Percentiles rank a stretch among this genome's conserved stretches.
Conservation (phyloP, 73 alveolate species). For the Diophrys appendiculata region DNA sequence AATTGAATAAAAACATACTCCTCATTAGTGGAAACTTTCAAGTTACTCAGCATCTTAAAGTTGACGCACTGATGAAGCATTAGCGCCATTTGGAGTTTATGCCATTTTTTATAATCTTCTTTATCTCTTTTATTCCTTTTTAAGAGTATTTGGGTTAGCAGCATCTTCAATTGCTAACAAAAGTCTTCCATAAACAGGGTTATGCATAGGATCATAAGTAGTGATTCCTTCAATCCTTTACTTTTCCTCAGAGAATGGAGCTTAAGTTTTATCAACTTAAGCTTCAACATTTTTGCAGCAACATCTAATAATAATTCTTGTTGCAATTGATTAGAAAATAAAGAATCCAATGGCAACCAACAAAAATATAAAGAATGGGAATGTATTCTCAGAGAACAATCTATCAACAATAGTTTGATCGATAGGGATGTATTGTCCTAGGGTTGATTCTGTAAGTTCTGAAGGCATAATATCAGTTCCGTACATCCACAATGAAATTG, state of each 20-base stretch:
- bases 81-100: no score
- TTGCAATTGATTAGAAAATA: background rate
- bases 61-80: no score
- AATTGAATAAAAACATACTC: no score
- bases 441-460: background rate
- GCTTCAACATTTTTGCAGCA: slow-evolving; percentile 6
- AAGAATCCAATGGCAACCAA: background rate
- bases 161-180: slow-evolving; percentile 23
- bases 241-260: background rate
- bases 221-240: slow-evolving; percentile 5
- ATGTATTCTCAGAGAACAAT: background rate
- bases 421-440: background rate
- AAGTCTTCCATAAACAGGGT: slow-evolving; percentile 5
- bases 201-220: slow-evolving; percentile 19
- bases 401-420: background rate
- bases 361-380: slow-evolving; percentile 24
- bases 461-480: slow-evolving; percentile 21
- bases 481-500: slow-evolving; percentile 23
- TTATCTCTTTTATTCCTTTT: no score
- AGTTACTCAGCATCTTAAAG: no score
- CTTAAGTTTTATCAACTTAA: background rate
- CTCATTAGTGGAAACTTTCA: no score
- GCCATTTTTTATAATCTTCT: no score
- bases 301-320: background rate
- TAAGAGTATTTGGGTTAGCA: no score